Evolutionary conservation across 2,329 filamentous ascomycete species (phyloP).

Genomic region (Colletotrichum karsti): DNA sequence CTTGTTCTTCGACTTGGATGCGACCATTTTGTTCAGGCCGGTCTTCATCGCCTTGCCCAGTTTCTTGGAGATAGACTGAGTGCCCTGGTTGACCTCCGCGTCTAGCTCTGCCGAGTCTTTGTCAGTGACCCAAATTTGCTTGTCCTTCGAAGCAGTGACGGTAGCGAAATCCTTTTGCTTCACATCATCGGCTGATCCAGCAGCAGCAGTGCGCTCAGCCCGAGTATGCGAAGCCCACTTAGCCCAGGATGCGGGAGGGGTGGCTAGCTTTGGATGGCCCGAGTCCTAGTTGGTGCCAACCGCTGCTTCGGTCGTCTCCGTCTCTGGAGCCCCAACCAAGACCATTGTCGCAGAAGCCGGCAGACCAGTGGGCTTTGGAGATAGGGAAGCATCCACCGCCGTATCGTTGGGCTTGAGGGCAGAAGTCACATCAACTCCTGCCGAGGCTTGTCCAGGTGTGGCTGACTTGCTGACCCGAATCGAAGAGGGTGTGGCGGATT

Average conservation of each 20-base stretch:
- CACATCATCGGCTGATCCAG: slow-evolving; percentile 35
- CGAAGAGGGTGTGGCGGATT: too few species aligned
- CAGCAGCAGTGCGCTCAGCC: slow-evolving; percentile 36
- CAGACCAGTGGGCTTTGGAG: neutral
- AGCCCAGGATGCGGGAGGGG: slow-evolving; percentile 42
- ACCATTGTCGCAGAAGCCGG: neutral
- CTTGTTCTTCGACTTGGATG: slow-evolving; percentile 8
- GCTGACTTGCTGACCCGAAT: neutral
- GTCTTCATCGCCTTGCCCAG: slow-evolving; percentile 40
- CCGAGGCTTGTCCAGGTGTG: slow-evolving; percentile 19
- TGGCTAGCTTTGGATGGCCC: slow-evolving; percentile 16
- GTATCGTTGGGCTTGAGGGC: neutral
- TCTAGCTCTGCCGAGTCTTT: slow-evolving; percentile 5
- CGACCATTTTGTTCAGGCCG: slow-evolving; percentile 36
- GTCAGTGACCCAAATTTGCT: slow-evolving; percentile 38
- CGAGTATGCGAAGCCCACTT: slow-evolving; percentile 42
- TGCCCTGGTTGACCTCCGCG: slow-evolving; percentile 11
- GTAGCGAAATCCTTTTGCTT: slow-evolving; percentile 39
- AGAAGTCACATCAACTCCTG: neutral
- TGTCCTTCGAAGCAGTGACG: slow-evolving; percentile 29
- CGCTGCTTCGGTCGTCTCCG: neutral
- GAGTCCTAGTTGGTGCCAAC: neutral
- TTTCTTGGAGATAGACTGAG: slow-evolving; percentile 38
- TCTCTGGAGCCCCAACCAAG: neutral
- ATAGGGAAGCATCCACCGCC: neutral